Conservation (phyloP, 352 stramenopile species). For the Globisporangium camurandrum region DNA sequence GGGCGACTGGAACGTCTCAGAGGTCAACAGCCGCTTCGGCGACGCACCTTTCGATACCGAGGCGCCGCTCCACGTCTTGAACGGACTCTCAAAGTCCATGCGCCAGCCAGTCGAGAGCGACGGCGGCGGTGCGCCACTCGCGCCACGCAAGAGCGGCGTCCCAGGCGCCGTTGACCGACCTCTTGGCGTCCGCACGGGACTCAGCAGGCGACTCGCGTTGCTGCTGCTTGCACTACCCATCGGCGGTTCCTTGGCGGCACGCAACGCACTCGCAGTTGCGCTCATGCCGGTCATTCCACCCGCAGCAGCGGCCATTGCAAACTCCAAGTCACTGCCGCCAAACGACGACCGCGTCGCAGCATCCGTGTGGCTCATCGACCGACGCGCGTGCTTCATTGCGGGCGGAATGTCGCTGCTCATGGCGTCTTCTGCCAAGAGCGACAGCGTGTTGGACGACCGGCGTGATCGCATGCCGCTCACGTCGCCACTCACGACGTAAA, state of each 20-base stretch:
- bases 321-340: slow-evolving; percentile 1
- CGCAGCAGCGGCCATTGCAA: no score
- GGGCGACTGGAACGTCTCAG: slow-evolving; percentile 44
- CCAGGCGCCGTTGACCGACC: slow-evolving; percentile 7
- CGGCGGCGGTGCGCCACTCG: neutral
- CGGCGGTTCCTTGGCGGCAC: slow-evolving; percentile 43
- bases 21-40: slow-evolving; percentile 26
- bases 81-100: slow-evolving; percentile 67
- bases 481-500: slow-evolving; percentile 10
- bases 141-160: neutral
- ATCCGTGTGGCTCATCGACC: slow-evolving; percentile 65
- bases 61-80: slow-evolving; percentile 62
- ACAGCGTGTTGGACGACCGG: slow-evolving; percentile 30
- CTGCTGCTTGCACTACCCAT: no score
- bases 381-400: slow-evolving; percentile 35
- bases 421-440: slow-evolving; percentile 21
- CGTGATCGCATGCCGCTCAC: slow-evolving; percentile 12
- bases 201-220: slow-evolving; percentile 15
- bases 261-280: slow-evolving; percentile 13
- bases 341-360: slow-evolving; percentile 14
- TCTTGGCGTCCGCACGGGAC: slow-evolving; percentile 11
- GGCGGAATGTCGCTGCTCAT: slow-evolving; percentile 37
- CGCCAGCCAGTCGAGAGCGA: slow-evolving; percentile 52
- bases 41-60: slow-evolving; percentile 28
- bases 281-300: slow-evolving; percentile 9